Evolutionary conservation across 2,329 filamentous ascomycete species (phyloP).

Genomic region (Neophaeococcomyces aloes): DNA sequence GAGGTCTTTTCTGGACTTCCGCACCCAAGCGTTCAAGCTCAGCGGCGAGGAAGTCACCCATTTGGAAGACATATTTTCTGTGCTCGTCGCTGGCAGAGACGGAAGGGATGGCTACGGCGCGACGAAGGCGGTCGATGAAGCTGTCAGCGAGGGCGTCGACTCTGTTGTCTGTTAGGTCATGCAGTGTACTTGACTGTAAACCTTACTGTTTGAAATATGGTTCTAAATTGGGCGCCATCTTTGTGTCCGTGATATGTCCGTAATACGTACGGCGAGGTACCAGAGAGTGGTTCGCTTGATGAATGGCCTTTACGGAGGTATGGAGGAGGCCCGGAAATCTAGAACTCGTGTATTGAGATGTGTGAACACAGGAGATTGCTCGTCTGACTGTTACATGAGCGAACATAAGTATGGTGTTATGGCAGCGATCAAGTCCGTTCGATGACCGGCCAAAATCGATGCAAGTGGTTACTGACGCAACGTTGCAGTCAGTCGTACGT

Average conservation of each 20-base stretch:
- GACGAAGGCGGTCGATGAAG: conserved; percentile 75
- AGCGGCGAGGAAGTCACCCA: conserved; percentile 80
- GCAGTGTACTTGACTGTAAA: neutral
- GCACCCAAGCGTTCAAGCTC: conserved; percentile 80
- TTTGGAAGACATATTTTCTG: conserved; percentile 84
- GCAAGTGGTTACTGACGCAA: conserved; percentile 3
- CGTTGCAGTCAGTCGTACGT: neutral
- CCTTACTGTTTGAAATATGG: conserved; percentile 72
- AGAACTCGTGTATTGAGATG: neutral
- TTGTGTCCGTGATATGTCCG: conserved; percentile 40
- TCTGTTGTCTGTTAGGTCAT: conserved; percentile 21
- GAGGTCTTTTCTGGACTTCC: conserved; percentile 70
- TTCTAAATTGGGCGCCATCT: conserved; percentile 85
- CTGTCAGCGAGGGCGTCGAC: conserved; percentile 67
- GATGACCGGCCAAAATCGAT: neutral
- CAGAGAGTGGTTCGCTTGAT: neutral
- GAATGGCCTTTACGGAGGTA: neutral
- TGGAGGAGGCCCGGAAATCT: neutral
- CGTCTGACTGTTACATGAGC: neutral
- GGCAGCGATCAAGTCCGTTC: conserved; percentile 5
- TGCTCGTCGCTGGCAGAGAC: conserved; percentile 84
- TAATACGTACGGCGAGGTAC: conserved; percentile 29
- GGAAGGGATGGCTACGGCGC: conserved; percentile 93
- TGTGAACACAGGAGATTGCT: conserved; percentile 2
- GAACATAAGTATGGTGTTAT: neutral